These are phyloP conservation scores for Mucor ambiguus DNA, from an alignment of 371 early-diverging fungal genomes.

Conservation along the genomic window DNA sequence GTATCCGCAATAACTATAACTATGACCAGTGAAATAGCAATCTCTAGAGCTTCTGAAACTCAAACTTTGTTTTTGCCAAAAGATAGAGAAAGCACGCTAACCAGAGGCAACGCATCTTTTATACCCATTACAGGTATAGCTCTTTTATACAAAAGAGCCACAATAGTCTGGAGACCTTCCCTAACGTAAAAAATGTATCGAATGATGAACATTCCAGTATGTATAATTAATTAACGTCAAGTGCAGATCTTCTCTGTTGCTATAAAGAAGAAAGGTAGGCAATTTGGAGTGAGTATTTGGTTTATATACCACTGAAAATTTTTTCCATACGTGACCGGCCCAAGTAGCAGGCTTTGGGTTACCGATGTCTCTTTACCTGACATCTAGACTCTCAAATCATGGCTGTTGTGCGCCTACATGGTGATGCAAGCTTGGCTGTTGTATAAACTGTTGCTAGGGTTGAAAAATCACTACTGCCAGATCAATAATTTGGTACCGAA, in stretches of 20 bases:
- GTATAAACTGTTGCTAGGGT: not conserved
- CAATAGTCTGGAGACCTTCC: conserved; percentile 34
- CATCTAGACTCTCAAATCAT: not conserved
- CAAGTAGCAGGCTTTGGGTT: not conserved
- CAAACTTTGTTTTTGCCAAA: conserved; percentile 15
- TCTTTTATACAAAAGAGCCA: conserved; percentile 7
- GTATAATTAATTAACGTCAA: conserved; percentile 26
- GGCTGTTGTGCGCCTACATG: not conserved
- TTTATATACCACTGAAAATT: conserved; percentile 3
- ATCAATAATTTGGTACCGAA: not conserved
- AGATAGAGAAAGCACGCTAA: conserved; percentile 15
- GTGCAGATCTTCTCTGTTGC: conserved; percentile 36
- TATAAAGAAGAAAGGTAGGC: conserved; percentile 17
- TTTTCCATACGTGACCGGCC: conserved; percentile 1
- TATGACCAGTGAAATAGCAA: conserved; percentile 29
- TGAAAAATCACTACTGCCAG: too few relatives aligned
- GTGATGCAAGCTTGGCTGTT: not conserved
- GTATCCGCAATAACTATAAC: conserved; percentile 37
- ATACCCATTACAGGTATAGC: conserved; percentile 29
- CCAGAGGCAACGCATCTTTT: conserved; percentile 13
- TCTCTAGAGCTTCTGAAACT: conserved; percentile 16
- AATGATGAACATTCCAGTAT: conserved; percentile 32
- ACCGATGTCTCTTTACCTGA: not conserved
- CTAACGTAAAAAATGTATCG: conserved; percentile 26
- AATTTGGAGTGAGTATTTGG: not conserved